A percentile compares a stretch with the other conserved stretches of the same genome.
phyloP scores from a whole-genome alignment of 257 asterid genomes.

The Solanum bulbocastanum region DNA sequence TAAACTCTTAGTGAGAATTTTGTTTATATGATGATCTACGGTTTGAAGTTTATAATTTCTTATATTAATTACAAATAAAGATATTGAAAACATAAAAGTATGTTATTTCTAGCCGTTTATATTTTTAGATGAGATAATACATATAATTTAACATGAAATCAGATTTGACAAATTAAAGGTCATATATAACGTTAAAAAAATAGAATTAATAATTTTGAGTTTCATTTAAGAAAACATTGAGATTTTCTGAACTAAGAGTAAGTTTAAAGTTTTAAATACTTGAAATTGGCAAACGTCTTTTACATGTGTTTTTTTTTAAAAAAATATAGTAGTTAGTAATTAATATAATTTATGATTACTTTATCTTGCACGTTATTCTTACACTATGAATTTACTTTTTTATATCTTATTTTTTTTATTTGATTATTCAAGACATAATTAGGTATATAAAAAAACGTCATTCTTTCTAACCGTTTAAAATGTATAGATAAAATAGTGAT shows the following conservation, averaged over 20 bases:
- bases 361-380: background rate
- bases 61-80: background rate
- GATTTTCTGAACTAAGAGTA: background rate
- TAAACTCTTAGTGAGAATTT: background rate
- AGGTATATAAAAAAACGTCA: background rate
- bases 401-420: background rate
- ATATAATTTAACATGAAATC: background rate
- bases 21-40: background rate
- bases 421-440: background rate
- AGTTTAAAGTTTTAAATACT: background rate
- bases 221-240: background rate
- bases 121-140: background rate
- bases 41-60: background rate
- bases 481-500: background rate
- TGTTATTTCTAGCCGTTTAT: accelerated
- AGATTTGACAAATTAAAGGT: background rate
- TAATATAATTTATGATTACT: background rate
- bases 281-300: background rate
- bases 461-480: background rate
- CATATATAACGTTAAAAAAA: background rate
- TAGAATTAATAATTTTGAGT: background rate
- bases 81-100: background rate
- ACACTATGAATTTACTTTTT: background rate
- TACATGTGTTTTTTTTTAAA: background rate
- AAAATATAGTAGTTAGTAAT: background rate